Base-by-base conservation (phyloP, 2,329 filamentous ascomycete genomes). In the Pezicula rhizophila region DNA sequence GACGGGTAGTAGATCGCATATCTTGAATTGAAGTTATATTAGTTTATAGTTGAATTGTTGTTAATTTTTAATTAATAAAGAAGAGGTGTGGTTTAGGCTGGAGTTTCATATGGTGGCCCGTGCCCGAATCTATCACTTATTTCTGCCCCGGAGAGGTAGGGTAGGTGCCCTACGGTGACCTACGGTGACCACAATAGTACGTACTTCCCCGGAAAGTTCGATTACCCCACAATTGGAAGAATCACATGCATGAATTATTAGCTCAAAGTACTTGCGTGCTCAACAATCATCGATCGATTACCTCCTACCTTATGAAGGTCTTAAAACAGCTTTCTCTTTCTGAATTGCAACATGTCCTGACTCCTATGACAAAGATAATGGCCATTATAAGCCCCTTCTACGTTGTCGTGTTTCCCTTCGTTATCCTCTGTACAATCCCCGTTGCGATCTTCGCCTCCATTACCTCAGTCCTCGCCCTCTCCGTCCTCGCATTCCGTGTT, bases 371-470 rank as follows among this genome's bases (percentile, higher is more conserved):
- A 39, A 35, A 50, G 18, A 54, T 58, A 51, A 81, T 81, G 78
- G 70, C 71, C 40, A 64, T 77, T 45, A 66, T 80, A 59, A 79
- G 74, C 45, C 76, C 78, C 20, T 64, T 78, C 51, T 75, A 80
- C 61, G 68, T 71, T 55, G 64, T 85, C 43, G 68, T 82, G 46
- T 71, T 84, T 45, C 81, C 82, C n/a, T 73, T 84, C 58, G 69
- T 86, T 55, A 73, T 80, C 59, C 54, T 84, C 54, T 70, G 84
- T 59, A 82, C 81, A 18, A 67, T 85, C 11, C 83, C 84, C 8
- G 72, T 87, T 46, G 74, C 79, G 56, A 61, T 85, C 44, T 76
- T 82, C 47, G 84, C 84, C 46, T 76, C 74, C 53, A 67, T 85
- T 54, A 87, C 84, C 28, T 81, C 82, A 47, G 74, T 73, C 4